A percentile compares a stretch with the other conserved stretches of the same genome.
phyloP scores from a whole-genome alignment of 305 asterid species.

The Ilex paraguariensis region DNA sequence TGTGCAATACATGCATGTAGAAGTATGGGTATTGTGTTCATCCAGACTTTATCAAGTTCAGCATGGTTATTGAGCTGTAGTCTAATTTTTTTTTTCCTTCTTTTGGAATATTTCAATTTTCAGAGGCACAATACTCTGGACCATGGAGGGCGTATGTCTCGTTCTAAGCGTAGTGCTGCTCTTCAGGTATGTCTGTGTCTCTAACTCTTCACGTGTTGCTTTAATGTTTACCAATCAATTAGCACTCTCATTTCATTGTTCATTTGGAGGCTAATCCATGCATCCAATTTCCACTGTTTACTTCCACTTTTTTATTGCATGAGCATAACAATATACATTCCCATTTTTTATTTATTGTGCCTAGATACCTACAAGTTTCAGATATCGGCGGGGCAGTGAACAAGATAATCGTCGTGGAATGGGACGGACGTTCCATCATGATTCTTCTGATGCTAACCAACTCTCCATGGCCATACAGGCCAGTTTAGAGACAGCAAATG shows the following conservation, averaged over 20 bases:
- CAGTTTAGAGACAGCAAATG: conserved; percentile 55
- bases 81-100: conserved; percentile 10
- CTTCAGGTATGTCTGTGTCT: conserved; percentile 58
- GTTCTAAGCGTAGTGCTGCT: conserved; percentile 93
- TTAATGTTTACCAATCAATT: too few relatives aligned
- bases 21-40: too few relatives aligned
- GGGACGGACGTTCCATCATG: conserved; percentile 64
- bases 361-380: conserved; percentile 91
- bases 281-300: not conserved
- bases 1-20: too few relatives aligned
- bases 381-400: conserved; percentile 67
- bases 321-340: not conserved
- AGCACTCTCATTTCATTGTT: too few relatives aligned
- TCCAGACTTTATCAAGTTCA: too few relatives aligned
- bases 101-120: conserved; percentile 9
- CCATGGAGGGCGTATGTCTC: conserved; percentile 98
- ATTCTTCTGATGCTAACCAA: conserved; percentile 49
- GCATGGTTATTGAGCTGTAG: not conserved
- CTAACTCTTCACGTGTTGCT: too few relatives aligned
- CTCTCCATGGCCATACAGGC: conserved; percentile 81
- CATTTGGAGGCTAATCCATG: too few relatives aligned
- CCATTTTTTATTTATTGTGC: not conserved
- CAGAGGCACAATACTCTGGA: conserved; percentile 91
- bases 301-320: not conserved
- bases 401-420: conserved; percentile 75